Conservation (phyloP, 495 filamentous ascomycete species). For the Talaromyces ruber region DNA sequence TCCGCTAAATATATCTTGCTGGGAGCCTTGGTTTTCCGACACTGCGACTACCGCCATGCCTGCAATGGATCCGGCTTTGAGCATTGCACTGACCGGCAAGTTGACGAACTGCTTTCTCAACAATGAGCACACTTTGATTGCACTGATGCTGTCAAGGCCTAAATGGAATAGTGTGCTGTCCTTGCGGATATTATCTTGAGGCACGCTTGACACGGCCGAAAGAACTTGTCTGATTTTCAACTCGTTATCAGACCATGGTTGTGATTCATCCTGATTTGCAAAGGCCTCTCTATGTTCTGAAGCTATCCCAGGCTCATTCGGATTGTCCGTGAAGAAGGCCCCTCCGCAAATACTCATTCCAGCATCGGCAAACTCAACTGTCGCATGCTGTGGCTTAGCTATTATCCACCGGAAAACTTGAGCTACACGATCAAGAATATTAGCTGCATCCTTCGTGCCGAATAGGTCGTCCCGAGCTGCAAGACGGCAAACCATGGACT, state of each 20-base stretch:
- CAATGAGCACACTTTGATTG: conserved; percentile 43
- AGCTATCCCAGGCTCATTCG: background rate
- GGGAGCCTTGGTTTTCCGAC: background rate
- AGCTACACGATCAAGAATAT: conserved; percentile 47
- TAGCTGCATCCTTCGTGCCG: conserved; percentile 25
- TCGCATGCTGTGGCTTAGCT: conserved; percentile 28
- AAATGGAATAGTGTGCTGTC: conserved; percentile 63
- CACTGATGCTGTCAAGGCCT: conserved; percentile 75
- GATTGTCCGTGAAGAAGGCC: conserved; percentile 16
- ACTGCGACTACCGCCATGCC: conserved; percentile 18
- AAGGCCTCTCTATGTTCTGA: background rate
- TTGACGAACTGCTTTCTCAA: conserved; percentile 22
- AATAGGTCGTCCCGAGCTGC: conserved; percentile 54
- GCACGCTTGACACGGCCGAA: conserved; percentile 46
- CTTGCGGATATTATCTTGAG: conserved; percentile 42
- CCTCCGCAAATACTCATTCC: conserved; percentile 47
- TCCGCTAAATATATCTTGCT: background rate
- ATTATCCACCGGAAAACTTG: conserved; percentile 45
- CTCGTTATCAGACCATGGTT: conserved; percentile 2
- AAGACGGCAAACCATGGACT: conserved; percentile 53
- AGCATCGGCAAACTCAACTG: conserved; percentile 38
- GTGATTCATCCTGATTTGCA: background rate
- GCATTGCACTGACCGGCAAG: conserved; percentile 26
- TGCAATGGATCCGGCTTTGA: conserved; percentile 23
- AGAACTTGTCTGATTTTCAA: conserved; percentile 44